Conservation (phyloP, 306 rosid species). For the Vigna nakashimae region DNA sequence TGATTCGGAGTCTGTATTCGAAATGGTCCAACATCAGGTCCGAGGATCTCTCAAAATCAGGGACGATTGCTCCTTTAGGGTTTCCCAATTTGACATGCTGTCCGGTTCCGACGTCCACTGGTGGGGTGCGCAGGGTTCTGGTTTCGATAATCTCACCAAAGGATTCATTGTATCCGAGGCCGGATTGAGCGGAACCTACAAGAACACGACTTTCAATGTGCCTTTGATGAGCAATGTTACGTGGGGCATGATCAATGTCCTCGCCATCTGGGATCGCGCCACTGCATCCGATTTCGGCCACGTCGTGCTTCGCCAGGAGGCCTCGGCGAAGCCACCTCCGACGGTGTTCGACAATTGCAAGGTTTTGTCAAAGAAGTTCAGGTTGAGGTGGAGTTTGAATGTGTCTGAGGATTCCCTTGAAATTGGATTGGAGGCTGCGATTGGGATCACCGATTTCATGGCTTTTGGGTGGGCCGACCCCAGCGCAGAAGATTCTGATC, state of each 20-base stretch:
- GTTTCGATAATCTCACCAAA: slow-evolving; percentile 61
- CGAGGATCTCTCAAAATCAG: slow-evolving; percentile 66
- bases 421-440: slow-evolving; percentile 82
- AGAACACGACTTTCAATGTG: slow-evolving; percentile 62
- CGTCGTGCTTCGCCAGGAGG: slow-evolving; percentile 41
- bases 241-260: slow-evolving; percentile 79
- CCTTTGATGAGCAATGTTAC: slow-evolving; percentile 59
- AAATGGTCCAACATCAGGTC: slow-evolving; percentile 87
- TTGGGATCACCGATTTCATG: slow-evolving; percentile 73
- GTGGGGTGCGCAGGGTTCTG: slow-evolving; percentile 63
- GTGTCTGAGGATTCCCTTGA: slow-evolving; percentile 59
- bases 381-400: slow-evolving; percentile 83
- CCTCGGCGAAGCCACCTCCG: slow-evolving; percentile 26
- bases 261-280: slow-evolving; percentile 85
- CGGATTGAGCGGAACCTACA: slow-evolving; percentile 61
- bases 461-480: slow-evolving; percentile 92
- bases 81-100: slow-evolving; percentile 85
- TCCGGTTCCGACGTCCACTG: slow-evolving; percentile 77
- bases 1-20: slow-evolving; percentile 58
- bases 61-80: slow-evolving; percentile 85
- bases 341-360: slow-evolving; percentile 82
- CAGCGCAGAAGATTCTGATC: slow-evolving; percentile 47
- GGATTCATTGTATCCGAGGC: slow-evolving; percentile 72
- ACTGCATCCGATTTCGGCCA: slow-evolving; percentile 82
- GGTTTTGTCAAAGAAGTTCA: slow-evolving; percentile 55